Evolutionary conservation across 2,329 filamentous ascomycete species (phyloP), one percentile per base, ranked within the genome.

Genomic region (Arthrocladium fulminans): DNA sequence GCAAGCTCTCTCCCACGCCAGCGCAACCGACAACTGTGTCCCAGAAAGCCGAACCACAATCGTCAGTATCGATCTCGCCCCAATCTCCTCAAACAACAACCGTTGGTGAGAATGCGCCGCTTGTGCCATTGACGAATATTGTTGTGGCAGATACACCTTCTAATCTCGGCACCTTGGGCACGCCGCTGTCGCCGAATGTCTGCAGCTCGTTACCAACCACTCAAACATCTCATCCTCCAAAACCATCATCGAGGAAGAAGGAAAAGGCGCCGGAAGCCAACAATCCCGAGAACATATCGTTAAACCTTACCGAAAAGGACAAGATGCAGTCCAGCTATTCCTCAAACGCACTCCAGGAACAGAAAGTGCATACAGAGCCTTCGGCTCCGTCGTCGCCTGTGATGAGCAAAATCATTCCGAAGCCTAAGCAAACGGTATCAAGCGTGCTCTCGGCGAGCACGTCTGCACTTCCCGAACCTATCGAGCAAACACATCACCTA

Each of bases 231-330:
- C 20, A 45, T 15, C 37, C 37, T 25, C 7, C 44, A 3, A 47
- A 47, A n/a, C 32, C 44, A 8, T 27, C 34, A 10, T 9, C 44
- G 17, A 47, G 34, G 23, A 47, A 38, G 32, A 47, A 47, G 30
- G 44, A 47, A 12, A 47, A 47, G 13, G 19, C 24, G 23, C 29
- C 44, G 7, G 44, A 47, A 35, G 27, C 30, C 23, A 25, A 12
- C 20, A 47, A 27, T 15, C 8, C 17, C 29, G 42, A 45, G 27
- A 35, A 19, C n/a, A 23, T 13, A 8, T 6, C n/a, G 12, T 13
- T 10, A 24, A 22, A 27, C 32, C 4, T 9, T 22, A 13, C 12
- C 6, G 29, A 35, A 4, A 45, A 45, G 29, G 42, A 35, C 10
- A 23, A 35, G 29, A 7, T 27, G 17, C 39, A 24, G 17, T 25